Percentiles rank a stretch among this genome's conserved stretches.
Conservation (phyloP, 768 basidiomycete species). For the Russula sp. region DNA sequence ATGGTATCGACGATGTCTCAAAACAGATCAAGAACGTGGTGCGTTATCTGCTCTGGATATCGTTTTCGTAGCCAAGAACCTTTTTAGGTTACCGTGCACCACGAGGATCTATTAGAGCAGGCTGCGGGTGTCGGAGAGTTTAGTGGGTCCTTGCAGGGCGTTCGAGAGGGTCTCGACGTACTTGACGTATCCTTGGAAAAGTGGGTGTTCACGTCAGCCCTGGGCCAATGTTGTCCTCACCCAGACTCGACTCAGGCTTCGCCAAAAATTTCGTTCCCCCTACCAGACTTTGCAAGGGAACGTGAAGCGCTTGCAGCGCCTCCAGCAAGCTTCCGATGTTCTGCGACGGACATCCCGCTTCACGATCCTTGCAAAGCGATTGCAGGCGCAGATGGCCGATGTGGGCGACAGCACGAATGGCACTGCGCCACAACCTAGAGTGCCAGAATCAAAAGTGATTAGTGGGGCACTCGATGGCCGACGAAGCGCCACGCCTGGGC, state of each 20-base stretch:
- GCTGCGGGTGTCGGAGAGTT: constrained; percentile 71
- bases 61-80: not conserved
- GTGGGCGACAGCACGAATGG: constrained; percentile 30
- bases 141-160: constrained; percentile 57
- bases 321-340: constrained; percentile 80
- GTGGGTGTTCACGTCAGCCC: constrained; percentile 34
- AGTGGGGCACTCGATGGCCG: constrained; percentile 13
- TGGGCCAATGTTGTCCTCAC: not conserved
- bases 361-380: constrained; percentile 68
- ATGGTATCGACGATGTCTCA: constrained; percentile 85
- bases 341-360: constrained; percentile 82
- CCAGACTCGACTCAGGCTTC: constrained; percentile 44
- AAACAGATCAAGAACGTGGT: constrained; percentile 86
- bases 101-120: constrained; percentile 73
- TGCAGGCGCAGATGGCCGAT: constrained; percentile 81
- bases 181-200: constrained; percentile 72
- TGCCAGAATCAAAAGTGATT: constrained; percentile 15
- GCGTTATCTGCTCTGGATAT: constrained; percentile 23
- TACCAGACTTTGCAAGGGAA: constrained; percentile 66
- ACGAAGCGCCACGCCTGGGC: constrained; percentile 14
- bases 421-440: constrained; percentile 8
- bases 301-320: constrained; percentile 65
- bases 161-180: constrained; percentile 63
- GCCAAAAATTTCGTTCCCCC: constrained; percentile 78
- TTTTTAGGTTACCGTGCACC: constrained; percentile 69